Conservation (phyloP, 805 yeast species). For the Schwanniomyces vanrijiae region DNA sequence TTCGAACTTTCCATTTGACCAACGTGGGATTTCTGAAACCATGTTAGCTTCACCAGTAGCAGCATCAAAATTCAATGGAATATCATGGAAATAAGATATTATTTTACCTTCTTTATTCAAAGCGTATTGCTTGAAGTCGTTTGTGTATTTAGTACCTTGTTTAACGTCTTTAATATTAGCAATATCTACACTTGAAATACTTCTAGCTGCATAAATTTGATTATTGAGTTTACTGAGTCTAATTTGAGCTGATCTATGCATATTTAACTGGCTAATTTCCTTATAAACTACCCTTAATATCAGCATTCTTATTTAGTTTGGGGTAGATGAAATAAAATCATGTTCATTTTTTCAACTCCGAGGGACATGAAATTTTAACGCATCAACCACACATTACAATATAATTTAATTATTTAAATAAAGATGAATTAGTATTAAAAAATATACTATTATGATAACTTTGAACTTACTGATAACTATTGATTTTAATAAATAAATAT, state of each 20-base stretch:
- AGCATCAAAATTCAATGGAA: conserved; percentile 55
- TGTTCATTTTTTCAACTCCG: not conserved
- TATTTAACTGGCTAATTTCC: not conserved
- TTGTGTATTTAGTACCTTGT: conserved; percentile 37
- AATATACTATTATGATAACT: too few species aligned
- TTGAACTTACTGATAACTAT: too few species aligned
- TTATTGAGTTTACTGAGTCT: conserved; percentile 12
- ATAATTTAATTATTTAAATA: too few species aligned
- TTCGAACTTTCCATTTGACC: conserved; percentile 85
- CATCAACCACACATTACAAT: too few species aligned
- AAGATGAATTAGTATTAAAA: too few species aligned
- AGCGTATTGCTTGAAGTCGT: conserved; percentile 43
- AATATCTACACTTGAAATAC: conserved; percentile 3
- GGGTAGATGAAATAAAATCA: not conserved
- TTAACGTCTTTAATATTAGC: conserved; percentile 6
- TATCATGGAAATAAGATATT: conserved; percentile 71
- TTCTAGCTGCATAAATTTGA: conserved; percentile 9
- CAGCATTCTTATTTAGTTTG: not conserved
- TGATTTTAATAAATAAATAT: too few species aligned
- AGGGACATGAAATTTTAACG: too few species aligned
- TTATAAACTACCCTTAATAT: not conserved
- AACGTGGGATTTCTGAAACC: conserved; percentile 53
- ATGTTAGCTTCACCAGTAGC: conserved; percentile 41
- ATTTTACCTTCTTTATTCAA: conserved; percentile 43
- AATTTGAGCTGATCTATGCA: conserved; percentile 1